A percentile compares a stretch with the other conserved stretches of the same genome.
These are phyloP conservation scores for Bocquillonia castaneifolia DNA, from an alignment of 441 rosid species.

Conservation along the genomic window DNA sequence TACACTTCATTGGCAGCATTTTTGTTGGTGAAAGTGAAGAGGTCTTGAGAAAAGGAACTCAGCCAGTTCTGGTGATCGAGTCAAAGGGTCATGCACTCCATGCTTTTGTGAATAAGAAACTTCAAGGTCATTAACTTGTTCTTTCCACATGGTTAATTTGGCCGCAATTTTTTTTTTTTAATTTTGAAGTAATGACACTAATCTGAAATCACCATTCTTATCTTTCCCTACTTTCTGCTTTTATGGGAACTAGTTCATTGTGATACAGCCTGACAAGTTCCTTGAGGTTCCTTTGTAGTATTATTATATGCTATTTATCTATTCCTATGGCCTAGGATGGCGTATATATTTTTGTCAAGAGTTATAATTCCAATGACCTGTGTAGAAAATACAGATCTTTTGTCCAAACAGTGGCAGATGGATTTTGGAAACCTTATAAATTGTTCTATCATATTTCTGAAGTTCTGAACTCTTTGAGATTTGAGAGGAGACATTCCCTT, in stretches of 20 bases:
- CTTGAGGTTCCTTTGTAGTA: not conserved
- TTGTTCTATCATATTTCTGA: not conserved
- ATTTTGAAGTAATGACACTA: not conserved
- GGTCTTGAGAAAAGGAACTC: constrained; percentile 52
- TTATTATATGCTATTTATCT: not conserved
- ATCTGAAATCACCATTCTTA: not conserved
- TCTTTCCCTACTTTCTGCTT: not conserved
- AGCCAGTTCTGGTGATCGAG: constrained; percentile 59
- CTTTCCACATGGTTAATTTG: constrained; percentile 2
- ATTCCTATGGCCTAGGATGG: not conserved
- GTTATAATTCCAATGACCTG: constrained; percentile 3
- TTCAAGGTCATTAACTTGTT: constrained; percentile 45
- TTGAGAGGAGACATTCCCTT: not conserved
- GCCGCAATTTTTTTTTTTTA: not conserved
- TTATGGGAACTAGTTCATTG: not conserved
- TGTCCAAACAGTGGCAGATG: not conserved
- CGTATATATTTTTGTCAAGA: not conserved
- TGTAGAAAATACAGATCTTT: not conserved
- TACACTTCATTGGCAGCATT: constrained; percentile 43
- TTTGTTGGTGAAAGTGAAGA: constrained; percentile 49
- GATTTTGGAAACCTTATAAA: constrained; percentile 2
- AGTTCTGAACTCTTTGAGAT: not conserved
- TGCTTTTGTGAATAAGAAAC: constrained; percentile 70
- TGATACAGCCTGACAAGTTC: not conserved
- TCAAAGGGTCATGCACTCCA: constrained; percentile 88